Percentiles rank a stretch among this genome's conserved stretches.
These are phyloP conservation scores for Phytopythium sindhum DNA, from an alignment of 352 stramenopile species.

Conservation along the genomic window DNA sequence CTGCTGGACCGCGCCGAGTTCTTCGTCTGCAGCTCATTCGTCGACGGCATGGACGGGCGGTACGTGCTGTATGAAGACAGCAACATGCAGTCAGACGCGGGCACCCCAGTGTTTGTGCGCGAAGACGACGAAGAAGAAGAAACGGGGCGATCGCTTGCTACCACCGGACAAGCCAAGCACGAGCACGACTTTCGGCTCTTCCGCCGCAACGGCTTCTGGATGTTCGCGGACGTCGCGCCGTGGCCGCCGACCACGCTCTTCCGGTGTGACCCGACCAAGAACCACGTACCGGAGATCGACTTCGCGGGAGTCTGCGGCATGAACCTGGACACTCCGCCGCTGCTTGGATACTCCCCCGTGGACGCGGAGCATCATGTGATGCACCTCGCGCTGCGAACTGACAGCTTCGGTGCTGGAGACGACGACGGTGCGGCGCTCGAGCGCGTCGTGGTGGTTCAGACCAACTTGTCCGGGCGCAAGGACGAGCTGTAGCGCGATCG, in stretches of 20 bases:
- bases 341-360: constrained; percentile 36
- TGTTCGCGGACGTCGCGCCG: constrained; percentile 49
- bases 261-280: constrained; percentile 56
- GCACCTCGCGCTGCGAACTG: constrained; percentile 22
- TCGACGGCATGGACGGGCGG: constrained; percentile 49
- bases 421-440: background rate
- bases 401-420: constrained; percentile 12
- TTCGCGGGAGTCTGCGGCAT: constrained; percentile 22
- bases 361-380: constrained; percentile 8
- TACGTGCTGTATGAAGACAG: constrained; percentile 35
- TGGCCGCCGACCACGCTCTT: constrained; percentile 61
- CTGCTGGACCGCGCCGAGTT: constrained; percentile 33
- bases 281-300: constrained; percentile 20
- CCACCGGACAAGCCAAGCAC: background rate
- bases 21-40: constrained; percentile 48
- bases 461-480: constrained; percentile 18
- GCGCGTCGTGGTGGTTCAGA: background rate
- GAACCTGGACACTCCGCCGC: constrained; percentile 30
- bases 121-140: constrained; percentile 30
- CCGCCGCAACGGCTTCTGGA: constrained; percentile 63
- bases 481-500: constrained; percentile 25
- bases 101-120: constrained; percentile 41
- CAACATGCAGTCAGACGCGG: constrained; percentile 24
- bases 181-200: constrained; percentile 47
- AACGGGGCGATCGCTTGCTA: background rate